Evolutionary conservation across 225 moss, liverwort and hornwort genomes (phyloP).

Genomic region (Rhytidiadelphus loreus): DNA sequence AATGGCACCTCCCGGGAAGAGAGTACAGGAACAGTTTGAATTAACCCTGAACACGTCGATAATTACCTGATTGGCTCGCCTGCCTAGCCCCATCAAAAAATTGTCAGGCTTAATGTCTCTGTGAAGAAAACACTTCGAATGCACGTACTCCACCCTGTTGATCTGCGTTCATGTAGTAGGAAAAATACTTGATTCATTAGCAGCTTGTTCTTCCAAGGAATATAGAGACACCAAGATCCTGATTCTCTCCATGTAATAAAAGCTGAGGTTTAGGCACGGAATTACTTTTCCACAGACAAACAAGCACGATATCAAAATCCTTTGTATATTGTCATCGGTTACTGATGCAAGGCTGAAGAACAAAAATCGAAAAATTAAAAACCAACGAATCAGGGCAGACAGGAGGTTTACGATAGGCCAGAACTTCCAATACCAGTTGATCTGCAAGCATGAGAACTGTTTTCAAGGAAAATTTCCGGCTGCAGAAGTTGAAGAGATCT

Average conservation of each 20-base stretch:
- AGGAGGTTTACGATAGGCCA: not conserved
- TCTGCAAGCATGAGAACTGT: not conserved
- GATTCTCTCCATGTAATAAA: not conserved
- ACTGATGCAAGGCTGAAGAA: not conserved
- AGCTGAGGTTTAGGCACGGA: not conserved
- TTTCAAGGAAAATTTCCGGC: not conserved
- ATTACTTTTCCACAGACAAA: not conserved
- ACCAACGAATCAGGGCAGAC: not conserved
- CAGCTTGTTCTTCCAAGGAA: not conserved
- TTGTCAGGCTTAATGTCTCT: slow-evolving; percentile 95
- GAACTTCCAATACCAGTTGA: not conserved
- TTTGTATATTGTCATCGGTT: not conserved
- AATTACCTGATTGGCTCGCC: slow-evolving; percentile 26
- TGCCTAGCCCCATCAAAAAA: slow-evolving; percentile 85
- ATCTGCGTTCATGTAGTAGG: not conserved
- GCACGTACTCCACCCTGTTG: slow-evolving; percentile 80
- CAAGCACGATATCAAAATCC: not conserved
- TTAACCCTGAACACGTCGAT: not conserved
- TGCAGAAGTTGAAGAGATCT: not conserved
- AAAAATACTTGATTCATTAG: not conserved
- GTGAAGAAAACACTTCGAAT: slow-evolving; percentile 80
- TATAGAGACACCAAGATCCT: not conserved
- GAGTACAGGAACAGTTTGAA: not conserved
- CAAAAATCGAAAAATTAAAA: not conserved
- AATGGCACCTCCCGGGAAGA: not conserved